Base-by-base conservation (phyloP, 1,284 basidiomycete species). In the Cutaneotrichosporon sp. region DNA sequence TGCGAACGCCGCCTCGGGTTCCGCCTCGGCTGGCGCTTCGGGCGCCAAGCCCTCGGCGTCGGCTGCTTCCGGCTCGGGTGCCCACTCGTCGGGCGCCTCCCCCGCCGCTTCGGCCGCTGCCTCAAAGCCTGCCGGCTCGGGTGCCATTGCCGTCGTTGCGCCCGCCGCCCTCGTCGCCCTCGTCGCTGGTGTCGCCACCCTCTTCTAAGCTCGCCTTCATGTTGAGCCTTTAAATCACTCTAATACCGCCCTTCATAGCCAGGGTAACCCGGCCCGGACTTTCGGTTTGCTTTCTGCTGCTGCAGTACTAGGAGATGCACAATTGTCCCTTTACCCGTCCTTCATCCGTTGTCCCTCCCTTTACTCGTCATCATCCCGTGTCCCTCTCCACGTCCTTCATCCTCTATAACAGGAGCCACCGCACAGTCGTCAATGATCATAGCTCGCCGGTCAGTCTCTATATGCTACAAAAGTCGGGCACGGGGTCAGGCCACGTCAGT, bases 121-220 rank as follows among this genome's bases (percentile, higher is more conserved):
- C 38, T 22, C 60, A 7, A 49, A 56, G 34, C 40, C 62, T 21
- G 51, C 60, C 26, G 52, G 64, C 30, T 30, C 62, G 36, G 32
- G 30, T 4, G 50, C 59, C 36, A 10, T 11, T 18, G 46, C 22
- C 52, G 16, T 58, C 49, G 59, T 31, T 14, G 69, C 68, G 36
- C 60, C 69, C 49, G 69, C 55, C 38, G 73, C 69, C 57, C 56
- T 76, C 26, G 63, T 74, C 50, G 76, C 64, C 51, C 36, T 74
- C 40, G 72, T 68, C 56, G 75, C 73, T 64, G 73, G 67, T 61
- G 66, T 71, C 51, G 71, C 72, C 38, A 73, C 73, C 53, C 66
- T 79, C 46, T 60, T 79, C 63, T 79, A 76, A 71, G 47, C 65
- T 46, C 42, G 16, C 5, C 8, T 2, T 9, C 16, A 26, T 26